Evolutionary conservation across 768 basidiomycete genomes (phyloP), one percentile per base, ranked within the genome.

Genomic region (Suillus spraguei): DNA sequence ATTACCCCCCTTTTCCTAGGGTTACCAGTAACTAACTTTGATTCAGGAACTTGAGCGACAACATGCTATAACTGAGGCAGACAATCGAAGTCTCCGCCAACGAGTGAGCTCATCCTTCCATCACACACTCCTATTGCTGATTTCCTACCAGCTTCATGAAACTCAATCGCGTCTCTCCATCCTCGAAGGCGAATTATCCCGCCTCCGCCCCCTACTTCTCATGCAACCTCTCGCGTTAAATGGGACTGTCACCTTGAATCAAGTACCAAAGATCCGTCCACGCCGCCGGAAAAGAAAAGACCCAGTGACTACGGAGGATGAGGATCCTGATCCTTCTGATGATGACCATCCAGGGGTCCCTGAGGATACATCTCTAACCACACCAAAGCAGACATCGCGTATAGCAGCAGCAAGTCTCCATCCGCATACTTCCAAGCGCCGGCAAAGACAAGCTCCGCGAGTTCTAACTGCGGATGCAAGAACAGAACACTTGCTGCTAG

Each of bases 401-500:
- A 68, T 60, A 67, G 53, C 68, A 22, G 74, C 76, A 35, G 64
- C 59, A 33, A 60, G 42, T 16, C 64, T 7, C 28, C 62, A 52
- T 39, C 42, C 32, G 0, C 64, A 72, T 60, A 59, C 62, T 28
- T 67, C 70, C 47, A 70, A 70, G 67, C 70, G 72, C 63, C 71
- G 72, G 58, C 55, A 75, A 60, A 71, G 75, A 63, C 53, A 59
- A 49, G 6, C 68, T 1, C 71, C 71, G 5, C 69, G 68, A 41
- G 71, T 83, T 46, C 63, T 83, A 50, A 72, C 81, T 65, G 77
- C 87, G 2, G 91, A 93, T 65, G 91, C 91, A 5, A 83, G 88
- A 53, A 80, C 82, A 0, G 91, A 92, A 67, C 90, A 90, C 67
- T 76, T 92, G 13, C 79, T 93, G 2, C 77, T 90, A 14, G 91